Base-by-base conservation (phyloP, 352 stramenopile genomes). In the Pythium dissimile region DNA sequence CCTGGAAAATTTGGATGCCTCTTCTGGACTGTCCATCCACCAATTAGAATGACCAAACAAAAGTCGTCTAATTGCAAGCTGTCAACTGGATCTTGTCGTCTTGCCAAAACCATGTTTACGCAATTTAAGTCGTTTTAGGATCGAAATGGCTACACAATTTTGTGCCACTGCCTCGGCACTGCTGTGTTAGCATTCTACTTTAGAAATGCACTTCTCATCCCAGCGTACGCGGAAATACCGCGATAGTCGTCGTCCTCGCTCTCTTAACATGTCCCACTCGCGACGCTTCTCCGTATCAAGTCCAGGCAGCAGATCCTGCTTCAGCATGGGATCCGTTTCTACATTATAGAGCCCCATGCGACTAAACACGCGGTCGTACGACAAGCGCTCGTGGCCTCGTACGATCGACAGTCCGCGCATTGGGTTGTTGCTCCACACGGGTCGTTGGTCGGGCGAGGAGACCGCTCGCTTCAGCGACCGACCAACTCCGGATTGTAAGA, bases 361-460 rank as follows among this genome's bases (percentile, higher is more conserved):
- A 31, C 42, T 71, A 2, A 65, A 69, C 7, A 66, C 47, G 1
- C 57, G 59, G 37, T 86, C 73, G 28, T 82, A 84, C 5, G 69
- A 50, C 2, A 84, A 43, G 5, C 75, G 66, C 0, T 53, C 21
- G 5, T 82, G 56, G 24, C 72, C 73, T 7, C 56, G 53, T 0
- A 84, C 62, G 3, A 70, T 61, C 32, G 71, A 64, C 39, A 79
- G 67, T 45, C 79, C 75, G 10, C 60, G 58, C 15, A 63, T 60
- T 6, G 76, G 73, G 28, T 86, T 86, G 67, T 84, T 86, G 37
- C 56, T 82, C 66, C 64, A 82, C n/a, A 84, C 73, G 7, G 65
- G 35, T 10, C 64, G 64, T 30, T 66, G 34, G 1, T 63, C 67
- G 42, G 70, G 76, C 2, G 52, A 32, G 5, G 52, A 32, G 5